Conservation (phyloP, 306 rosid genomes). For the Medicago ruthenica region DNA sequence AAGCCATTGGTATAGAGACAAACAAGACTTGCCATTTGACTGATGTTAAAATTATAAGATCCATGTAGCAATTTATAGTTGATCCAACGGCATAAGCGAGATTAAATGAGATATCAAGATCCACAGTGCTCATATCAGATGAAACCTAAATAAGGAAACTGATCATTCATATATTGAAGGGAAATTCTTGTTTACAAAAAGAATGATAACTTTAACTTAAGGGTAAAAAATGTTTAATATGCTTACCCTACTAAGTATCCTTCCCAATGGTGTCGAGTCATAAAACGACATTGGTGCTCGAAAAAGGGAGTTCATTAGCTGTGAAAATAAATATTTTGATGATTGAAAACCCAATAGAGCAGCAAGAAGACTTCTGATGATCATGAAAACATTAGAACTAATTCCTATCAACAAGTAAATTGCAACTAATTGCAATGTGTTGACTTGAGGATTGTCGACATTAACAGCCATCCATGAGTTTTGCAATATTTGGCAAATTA, state of each 20-base stretch:
- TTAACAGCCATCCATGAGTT: conserved; percentile 61
- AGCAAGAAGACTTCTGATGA: conserved; percentile 36
- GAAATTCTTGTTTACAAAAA: no score
- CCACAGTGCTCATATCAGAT: conserved; percentile 28
- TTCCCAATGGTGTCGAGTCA: conserved; percentile 68
- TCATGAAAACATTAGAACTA: conserved; percentile 24
- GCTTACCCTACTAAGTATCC: conserved; percentile 68
- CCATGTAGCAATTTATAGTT: conserved; percentile 25
- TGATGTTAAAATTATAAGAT: conserved; percentile 43
- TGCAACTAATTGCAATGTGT: conserved; percentile 28
- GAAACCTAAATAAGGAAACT: conserved; percentile 47
- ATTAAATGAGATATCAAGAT: conserved; percentile 51
- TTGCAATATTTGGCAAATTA: conserved; percentile 49
- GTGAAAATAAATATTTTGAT: conserved; percentile 47
- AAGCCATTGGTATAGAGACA: conserved; percentile 51
- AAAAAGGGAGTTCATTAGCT: conserved; percentile 59
- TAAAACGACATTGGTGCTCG: conserved; percentile 61
- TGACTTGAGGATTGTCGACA: conserved; percentile 44
- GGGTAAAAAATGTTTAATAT: not conserved
- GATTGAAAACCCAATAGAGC: conserved; percentile 48
- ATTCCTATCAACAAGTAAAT: conserved; percentile 50
- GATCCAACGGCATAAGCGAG: conserved; percentile 30
- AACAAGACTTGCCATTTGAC: conserved; percentile 62
- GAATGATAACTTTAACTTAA: no score
- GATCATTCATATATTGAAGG: no score